Evolutionary conservation across 768 basidiomycete genomes (phyloP), one percentile per base, ranked within the genome.

Genomic region (Pholiota conissans): DNA sequence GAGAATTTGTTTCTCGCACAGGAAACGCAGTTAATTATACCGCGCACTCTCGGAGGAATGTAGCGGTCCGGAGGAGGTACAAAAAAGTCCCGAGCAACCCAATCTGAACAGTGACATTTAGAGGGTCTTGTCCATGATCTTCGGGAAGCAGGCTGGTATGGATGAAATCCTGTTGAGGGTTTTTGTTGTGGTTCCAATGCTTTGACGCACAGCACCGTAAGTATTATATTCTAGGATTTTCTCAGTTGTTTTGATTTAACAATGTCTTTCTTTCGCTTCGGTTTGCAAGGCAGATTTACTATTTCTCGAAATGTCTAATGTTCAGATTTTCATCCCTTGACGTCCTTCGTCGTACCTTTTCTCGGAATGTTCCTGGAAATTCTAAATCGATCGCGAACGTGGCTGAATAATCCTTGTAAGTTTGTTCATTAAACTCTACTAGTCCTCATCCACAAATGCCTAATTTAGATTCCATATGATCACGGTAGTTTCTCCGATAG

Each of bases 401-500:
- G 42, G 42, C 42, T 45, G 22, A 45, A 24, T 22, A 45, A 45
- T 45, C 42, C 37, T 24, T 45, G 22, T 45, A 24, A 45, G 42
- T 24, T 42, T 24, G 42, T 45, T 24, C 42, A 26, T 45, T 45
- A 45, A 45, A 45, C 42, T 45, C 42, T 45, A 3, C 42, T 22
- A 45, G 42, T 22, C 20, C 24, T 45, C 22, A 24, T 20, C 11
- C 42, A 40, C 11, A 54, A 7, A 22, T 13, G 37, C 32, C 37
- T 54, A 54, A 30, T 54, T 45, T 54, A 22, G 52, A 16, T 20
- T 34, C 9, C n/a, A 54, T 52, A 37, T 54, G 53, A 54, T 54
- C 53, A 54, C 53, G 53, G 53, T 40, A 34, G 46, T 54, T 54
- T 54, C 53, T 54, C 53, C 53, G 53, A 54, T 54, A 54, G 7